phyloP scores from a whole-genome alignment of 768 basidiomycete species.

The Phaeotremella skinneri region DNA sequence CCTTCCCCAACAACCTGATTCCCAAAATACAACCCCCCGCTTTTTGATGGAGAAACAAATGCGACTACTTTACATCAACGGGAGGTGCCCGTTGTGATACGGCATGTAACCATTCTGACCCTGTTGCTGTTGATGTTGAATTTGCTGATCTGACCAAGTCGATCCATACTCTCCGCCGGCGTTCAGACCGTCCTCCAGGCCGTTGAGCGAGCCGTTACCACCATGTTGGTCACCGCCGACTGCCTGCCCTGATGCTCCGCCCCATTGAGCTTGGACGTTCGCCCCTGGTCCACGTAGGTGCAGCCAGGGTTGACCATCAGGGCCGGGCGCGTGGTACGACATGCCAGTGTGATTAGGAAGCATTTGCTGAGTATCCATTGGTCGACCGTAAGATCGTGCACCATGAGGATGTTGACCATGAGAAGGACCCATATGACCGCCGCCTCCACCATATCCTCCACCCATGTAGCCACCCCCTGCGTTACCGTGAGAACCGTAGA shows the following conservation, averaged over 20 bases:
- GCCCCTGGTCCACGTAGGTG: constrained; percentile 35
- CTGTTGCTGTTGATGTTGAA: constrained; percentile 9
- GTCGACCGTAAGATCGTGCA: not conserved
- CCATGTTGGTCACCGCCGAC: constrained; percentile 2
- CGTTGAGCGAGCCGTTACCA: not conserved
- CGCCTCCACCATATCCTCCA: constrained; percentile 7
- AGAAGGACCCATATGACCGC: not conserved
- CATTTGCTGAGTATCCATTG: constrained; percentile 13
- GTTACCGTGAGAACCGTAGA: constrained; percentile 45
- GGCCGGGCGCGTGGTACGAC: constrained; percentile 44
- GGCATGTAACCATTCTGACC: constrained; percentile 13
- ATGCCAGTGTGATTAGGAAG: constrained; percentile 40
- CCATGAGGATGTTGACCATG: constrained; percentile 2
- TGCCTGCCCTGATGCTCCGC: not conserved
- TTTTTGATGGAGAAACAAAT: not conserved
- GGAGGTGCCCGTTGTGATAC: constrained; percentile 24
- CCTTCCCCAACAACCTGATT: not conserved
- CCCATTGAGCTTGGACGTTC: constrained; percentile 14
- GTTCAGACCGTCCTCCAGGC: constrained; percentile 11
- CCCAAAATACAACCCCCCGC: too few relatives aligned
- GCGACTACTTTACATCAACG: constrained; percentile 12
- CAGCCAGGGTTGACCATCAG: constrained; percentile 44
- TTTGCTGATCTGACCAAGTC: constrained; percentile 1
- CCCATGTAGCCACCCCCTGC: not conserved
- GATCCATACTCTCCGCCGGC: not conserved